Evolutionary conservation across 495 filamentous ascomycete species (phyloP), one percentile per base, ranked within the genome.

Genomic region (Cercophora newfieldiana): DNA sequence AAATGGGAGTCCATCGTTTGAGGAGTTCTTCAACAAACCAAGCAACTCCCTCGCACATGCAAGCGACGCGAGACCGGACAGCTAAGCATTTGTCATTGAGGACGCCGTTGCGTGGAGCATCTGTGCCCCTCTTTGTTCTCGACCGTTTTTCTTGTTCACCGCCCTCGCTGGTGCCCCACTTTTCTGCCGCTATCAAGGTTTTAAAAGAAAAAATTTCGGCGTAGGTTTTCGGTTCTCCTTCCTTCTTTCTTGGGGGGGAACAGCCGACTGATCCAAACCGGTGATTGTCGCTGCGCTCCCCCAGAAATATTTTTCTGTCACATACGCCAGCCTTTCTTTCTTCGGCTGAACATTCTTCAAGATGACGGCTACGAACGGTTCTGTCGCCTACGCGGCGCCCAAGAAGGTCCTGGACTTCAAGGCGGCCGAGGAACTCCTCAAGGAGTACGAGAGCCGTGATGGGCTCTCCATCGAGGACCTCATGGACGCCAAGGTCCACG

Each of bases 401-500:
- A 18, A 30, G 8, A 72, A 78, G 64, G 66, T 79, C 63, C 76
- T 85, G 30, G 79, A 84, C 75, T 75, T 73, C 75, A 81, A 82
- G 69, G 88, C 81, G 69, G 96, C 96, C 63, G 74, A 94, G 59
- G 88, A 96, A 75, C 81, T 93, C 51, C 84, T 97, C 70, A 81
- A 89, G 71, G 86, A 91, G 58, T 97, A 97, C 75, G 63, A 83
- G 31, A 82, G 80, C 75, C 79, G 81, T 68, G 95, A 98, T 87
- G 95, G 95, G 65, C 87, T 99, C 66, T 88, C 91, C 77, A 87
- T 91, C 67, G 82, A 90, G 68, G 88, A 90, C 55, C 82, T 99
- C 54, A 83, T 97, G 65, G 91, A 97, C 80, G 92, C 94, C 54
- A 90, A 89, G 78, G 88, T 84, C 73, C 88, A 90, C 75, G 95